Percentiles rank a stretch among this genome's conserved stretches.
phyloP scores from a whole-genome alignment of 1,284 basidiomycete genomes.

The Blastosporella zonata region DNA sequence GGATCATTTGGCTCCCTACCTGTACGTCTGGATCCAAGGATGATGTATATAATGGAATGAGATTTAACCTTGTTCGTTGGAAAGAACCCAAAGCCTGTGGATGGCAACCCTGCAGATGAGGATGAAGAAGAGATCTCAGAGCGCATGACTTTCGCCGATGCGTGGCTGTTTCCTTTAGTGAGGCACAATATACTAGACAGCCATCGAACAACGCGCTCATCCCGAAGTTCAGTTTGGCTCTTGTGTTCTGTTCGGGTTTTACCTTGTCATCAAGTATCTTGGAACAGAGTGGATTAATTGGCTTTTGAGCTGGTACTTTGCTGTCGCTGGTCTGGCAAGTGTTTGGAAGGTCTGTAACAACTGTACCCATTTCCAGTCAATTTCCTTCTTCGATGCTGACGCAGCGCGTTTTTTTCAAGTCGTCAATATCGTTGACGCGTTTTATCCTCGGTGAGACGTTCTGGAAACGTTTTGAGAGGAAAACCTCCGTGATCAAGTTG shows the following conservation, averaged over 20 bases:
- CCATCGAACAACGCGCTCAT: neutral
- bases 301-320: slow-evolving; percentile 77
- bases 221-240: slow-evolving; percentile 62
- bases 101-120: slow-evolving; percentile 38
- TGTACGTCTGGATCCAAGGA: slow-evolving; percentile 37
- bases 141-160: slow-evolving; percentile 64
- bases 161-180: slow-evolving; percentile 76
- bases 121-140: slow-evolving; percentile 55
- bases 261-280: slow-evolving; percentile 71
- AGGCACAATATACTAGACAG: slow-evolving; percentile 15
- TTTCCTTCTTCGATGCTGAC: neutral
- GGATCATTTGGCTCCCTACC: slow-evolving; percentile 69
- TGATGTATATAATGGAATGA: neutral
- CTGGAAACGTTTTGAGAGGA: slow-evolving; percentile 54
- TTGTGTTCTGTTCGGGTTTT: slow-evolving; percentile 62
- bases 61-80: slow-evolving; percentile 18
- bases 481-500: slow-evolving; percentile 43
- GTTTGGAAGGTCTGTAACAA: slow-evolving; percentile 68
- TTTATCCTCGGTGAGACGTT: slow-evolving; percentile 41
- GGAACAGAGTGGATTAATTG: slow-evolving; percentile 83
- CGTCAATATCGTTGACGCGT: slow-evolving; percentile 45
- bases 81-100: slow-evolving; percentile 27
- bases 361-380: neutral
- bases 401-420: slow-evolving; percentile 31
- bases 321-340: slow-evolving; percentile 57